Evolutionary conservation across 768 basidiomycete species (phyloP).

Genomic region (Rhodosporidiobolus sp.): DNA sequence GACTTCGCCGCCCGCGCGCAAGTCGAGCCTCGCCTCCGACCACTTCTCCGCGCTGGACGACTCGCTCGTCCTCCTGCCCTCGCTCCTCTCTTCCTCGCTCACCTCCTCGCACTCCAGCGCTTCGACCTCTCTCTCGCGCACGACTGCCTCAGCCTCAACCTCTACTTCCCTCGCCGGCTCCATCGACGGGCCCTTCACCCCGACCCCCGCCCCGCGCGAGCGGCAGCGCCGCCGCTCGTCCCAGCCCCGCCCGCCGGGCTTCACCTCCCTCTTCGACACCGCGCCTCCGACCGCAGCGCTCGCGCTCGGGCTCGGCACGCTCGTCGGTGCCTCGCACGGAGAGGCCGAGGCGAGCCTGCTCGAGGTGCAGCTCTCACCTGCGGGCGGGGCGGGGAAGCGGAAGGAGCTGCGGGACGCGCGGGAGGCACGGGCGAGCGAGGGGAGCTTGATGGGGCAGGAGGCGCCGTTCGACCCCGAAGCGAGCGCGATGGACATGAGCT

Average conservation of each 20-base stretch:
- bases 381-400: background rate
- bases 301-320: background rate
- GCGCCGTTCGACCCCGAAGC: slow-evolving; percentile 34
- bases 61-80: background rate
- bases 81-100: too few species aligned
- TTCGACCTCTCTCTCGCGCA: too few species aligned
- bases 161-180: too few species aligned
- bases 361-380: background rate
- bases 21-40: too few species aligned
- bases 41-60: background rate
- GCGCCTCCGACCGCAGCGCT: slow-evolving; percentile 1
- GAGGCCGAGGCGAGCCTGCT: background rate
- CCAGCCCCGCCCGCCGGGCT: slow-evolving; percentile 7
- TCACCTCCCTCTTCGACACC: slow-evolving; percentile 31
- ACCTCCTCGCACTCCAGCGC: too few species aligned
- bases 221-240: background rate
- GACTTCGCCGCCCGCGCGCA: background rate
- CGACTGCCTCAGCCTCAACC: background rate
- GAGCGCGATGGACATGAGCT: slow-evolving; percentile 33
- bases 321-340: background rate
- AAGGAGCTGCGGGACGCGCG: background rate
- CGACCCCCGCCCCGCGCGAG: background rate
- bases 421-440: background rate
- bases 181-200: background rate
- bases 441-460: slow-evolving; percentile 12